These are phyloP conservation scores for Lactarius hengduanensis DNA, from an alignment of 768 basidiomycete genomes.

Conservation along the genomic window DNA sequence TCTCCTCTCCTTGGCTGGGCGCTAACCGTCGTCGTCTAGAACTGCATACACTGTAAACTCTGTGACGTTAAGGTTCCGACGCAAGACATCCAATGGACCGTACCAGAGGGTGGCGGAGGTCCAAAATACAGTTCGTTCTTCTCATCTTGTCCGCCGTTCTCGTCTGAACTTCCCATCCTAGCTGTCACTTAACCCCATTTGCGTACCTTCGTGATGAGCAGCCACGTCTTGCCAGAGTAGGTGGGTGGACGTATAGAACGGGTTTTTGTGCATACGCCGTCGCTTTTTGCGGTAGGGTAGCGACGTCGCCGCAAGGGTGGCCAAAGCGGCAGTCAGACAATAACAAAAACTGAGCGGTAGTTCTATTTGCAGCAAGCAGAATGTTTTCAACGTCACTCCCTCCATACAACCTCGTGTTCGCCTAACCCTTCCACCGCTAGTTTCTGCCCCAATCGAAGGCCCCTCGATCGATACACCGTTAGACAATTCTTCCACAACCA, in stretches of 20 bases:
- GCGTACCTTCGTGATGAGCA: background rate
- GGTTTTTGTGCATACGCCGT: conserved; percentile 2
- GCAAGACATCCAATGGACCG: conserved; percentile 96
- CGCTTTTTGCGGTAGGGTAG: conserved; percentile 20
- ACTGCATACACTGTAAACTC: conserved; percentile 91
- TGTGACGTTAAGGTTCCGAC: conserved; percentile 97
- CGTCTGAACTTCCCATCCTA: conserved; percentile 13
- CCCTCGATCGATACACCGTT: conserved; percentile 10
- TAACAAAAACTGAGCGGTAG: conserved; percentile 5
- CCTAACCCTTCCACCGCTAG: conserved; percentile 23
- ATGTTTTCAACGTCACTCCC: background rate
- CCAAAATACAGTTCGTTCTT: conserved; percentile 82
- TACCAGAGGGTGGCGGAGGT: conserved; percentile 95
- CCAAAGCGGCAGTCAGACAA: conserved; percentile 9
- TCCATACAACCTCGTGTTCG: conserved; percentile 16
- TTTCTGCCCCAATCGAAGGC: conserved; percentile 13
- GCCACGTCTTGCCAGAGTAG: background rate
- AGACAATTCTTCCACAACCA: background rate
- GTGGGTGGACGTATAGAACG: conserved; percentile 4
- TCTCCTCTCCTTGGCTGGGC: conserved; percentile 12
- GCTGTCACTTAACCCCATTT: conserved; percentile 17
- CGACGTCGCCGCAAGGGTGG: conserved; percentile 12
- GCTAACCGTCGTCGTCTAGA: conserved; percentile 48
- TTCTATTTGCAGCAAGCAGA: conserved; percentile 6
- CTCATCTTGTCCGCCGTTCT: background rate